A percentile compares a stretch with the other conserved stretches of the same genome.
These are phyloP conservation scores for Candida insectalens DNA, from an alignment of 805 yeast species.

Conservation along the genomic window DNA sequence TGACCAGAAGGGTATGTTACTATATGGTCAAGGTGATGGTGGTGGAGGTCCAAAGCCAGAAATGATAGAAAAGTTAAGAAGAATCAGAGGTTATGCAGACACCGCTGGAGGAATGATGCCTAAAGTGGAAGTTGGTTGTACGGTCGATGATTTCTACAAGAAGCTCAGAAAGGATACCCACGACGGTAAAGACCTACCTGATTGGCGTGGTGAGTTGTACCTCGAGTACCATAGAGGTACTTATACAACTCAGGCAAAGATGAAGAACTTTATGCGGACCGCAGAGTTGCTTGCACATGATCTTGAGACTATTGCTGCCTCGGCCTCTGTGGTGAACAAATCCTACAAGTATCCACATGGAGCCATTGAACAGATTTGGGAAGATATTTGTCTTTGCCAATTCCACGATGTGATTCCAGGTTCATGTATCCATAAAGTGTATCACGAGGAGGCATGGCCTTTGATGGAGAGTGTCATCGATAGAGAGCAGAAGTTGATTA, in stretches of 20 bases:
- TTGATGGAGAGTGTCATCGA: constrained; percentile 53
- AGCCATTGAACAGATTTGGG: constrained; percentile 71
- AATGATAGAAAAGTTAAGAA: constrained; percentile 85
- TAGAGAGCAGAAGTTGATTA: constrained; percentile 41
- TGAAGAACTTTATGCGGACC: constrained; percentile 70
- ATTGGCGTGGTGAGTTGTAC: constrained; percentile 92
- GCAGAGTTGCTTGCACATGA: constrained; percentile 75
- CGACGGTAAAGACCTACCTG: constrained; percentile 59
- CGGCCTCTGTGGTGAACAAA: constrained; percentile 46
- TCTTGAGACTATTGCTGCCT: constrained; percentile 73
- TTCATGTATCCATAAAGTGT: constrained; percentile 88
- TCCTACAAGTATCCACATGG: constrained; percentile 61
- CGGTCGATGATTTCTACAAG: constrained; percentile 76
- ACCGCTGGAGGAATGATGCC: constrained; percentile 71
- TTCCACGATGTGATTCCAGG: constrained; percentile 99
- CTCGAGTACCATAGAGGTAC: constrained; percentile 96
- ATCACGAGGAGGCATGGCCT: constrained; percentile 78
- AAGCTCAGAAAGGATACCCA: constrained; percentile 51
- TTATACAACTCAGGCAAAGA: constrained; percentile 86
- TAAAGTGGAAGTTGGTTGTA: constrained; percentile 64
- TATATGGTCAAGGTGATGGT: constrained; percentile 95
- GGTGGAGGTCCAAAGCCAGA: constrained; percentile 97
- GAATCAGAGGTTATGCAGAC: constrained; percentile 82
- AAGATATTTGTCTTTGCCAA: constrained; percentile 79
- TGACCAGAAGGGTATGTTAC: constrained; percentile 70